Evolutionary conservation across 202 grass and related monocot genomes (phyloP).

Genomic region (Schoenoplectus triqueter): DNA sequence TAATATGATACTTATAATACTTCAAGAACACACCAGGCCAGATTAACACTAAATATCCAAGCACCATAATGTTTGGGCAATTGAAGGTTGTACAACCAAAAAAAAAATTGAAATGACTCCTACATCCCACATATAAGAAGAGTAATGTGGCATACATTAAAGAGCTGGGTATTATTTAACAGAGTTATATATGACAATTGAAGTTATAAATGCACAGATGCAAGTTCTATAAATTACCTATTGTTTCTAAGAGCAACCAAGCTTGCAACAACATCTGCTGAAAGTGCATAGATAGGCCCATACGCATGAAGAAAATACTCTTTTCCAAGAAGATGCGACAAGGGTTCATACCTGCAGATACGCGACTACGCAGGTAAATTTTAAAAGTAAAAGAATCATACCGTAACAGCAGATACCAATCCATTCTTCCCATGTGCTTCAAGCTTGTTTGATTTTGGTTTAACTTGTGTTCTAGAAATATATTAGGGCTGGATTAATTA

Average conservation of each 20-base stretch:
- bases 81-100: neutral
- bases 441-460: neutral
- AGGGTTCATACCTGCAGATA: conserved; percentile 85
- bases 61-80: neutral
- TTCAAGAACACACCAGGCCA: neutral
- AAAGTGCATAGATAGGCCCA: conserved; percentile 99
- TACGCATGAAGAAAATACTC: conserved; percentile 99
- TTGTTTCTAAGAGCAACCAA: conserved; percentile 94
- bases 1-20: neutral
- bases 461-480: neutral
- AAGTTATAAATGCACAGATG: conserved; percentile 13
- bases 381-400: neutral
- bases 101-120: neutral
- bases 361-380: neutral
- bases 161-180: neutral
- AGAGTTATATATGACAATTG: neutral
- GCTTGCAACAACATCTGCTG: conserved; percentile 92
- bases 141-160: neutral
- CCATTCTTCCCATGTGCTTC: neutral
- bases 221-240: conserved; percentile 53
- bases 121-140: neutral
- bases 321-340: conserved; percentile 76
- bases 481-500: neutral
- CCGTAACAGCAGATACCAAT: neutral
- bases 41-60: neutral